Evolutionary conservation across 2,329 filamentous ascomycete species (phyloP), one percentile per base, ranked within the genome.

Genomic region (Diaporthe eres): DNA sequence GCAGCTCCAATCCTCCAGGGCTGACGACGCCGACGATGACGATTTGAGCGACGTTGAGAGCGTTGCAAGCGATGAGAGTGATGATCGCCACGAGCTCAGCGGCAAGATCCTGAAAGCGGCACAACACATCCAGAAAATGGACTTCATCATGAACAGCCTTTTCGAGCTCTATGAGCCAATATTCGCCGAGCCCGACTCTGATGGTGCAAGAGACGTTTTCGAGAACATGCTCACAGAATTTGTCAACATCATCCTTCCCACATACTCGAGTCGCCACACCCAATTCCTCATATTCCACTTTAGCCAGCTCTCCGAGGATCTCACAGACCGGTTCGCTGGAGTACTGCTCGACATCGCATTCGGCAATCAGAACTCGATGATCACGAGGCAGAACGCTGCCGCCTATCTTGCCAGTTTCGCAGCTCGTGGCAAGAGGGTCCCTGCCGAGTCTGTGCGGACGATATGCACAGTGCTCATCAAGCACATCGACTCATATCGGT

Each of bases 321-420:
- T 98, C 65, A 93, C 95, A 75, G 94, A 97, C 81, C 91, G 92
- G 67, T 98, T 98, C 81, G 93, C 94, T 58, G 93, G 93, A 47
- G 93, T 92, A 34, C 94, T 96, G 78, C 90, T 94, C 53, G 89
- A 94, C 77, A 88, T 95, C 34, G 91, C 94, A 55, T 92, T 94
- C 79, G 92, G 95, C 82, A 87, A 88, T 47, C 93, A 92, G 77
- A 91, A 93, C 65, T 92, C 94, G 2, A 91, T 92, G 39, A 90
- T 96, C 61, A 84, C 95, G 57, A 94, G 95, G 76, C 94, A 98
- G 81, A 93, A 95, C 13, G 95, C 97, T 0, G 94, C 95, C 37
- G 94, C 96, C 4, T 99, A 99, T 82, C 91, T 98, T 31, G 95
- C 96, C 37, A 98, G 96, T 80, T 99, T 98, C 82, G 95, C 98